Evolutionary conservation across 2,329 filamentous ascomycete species (phyloP).

Genomic region (Incumbomyces delicatus): DNA sequence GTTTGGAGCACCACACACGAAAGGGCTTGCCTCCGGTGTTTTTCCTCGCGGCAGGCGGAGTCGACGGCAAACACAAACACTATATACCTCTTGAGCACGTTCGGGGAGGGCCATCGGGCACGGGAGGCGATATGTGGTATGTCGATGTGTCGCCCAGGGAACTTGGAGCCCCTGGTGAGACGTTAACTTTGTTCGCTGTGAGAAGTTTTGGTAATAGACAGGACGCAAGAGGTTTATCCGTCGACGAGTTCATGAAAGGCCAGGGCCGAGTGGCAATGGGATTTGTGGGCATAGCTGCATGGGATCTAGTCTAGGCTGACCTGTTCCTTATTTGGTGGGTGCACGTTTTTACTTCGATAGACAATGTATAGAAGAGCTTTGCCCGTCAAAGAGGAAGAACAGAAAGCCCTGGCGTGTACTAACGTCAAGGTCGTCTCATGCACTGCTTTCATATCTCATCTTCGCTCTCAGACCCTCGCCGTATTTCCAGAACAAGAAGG

Average conservation of each 20-base stretch:
- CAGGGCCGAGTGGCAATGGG: constrained; percentile 39
- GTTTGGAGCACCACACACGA: constrained; percentile 53
- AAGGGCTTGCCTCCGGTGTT: constrained; percentile 58
- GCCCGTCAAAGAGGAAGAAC: no score
- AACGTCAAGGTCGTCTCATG: not conserved
- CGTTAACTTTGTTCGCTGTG: constrained; percentile 55
- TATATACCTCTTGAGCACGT: constrained; percentile 55
- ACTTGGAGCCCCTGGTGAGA: constrained; percentile 60
- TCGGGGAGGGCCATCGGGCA: constrained; percentile 32
- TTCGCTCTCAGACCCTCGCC: constrained; percentile 26
- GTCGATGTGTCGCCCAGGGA: constrained; percentile 57
- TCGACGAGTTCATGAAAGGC: constrained; percentile 38
- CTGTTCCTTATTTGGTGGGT: no score
- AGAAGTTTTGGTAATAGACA: constrained; percentile 40
- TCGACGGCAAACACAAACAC: constrained; percentile 58
- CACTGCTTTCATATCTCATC: constrained; percentile 21
- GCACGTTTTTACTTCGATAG: not conserved
- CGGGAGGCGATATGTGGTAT: constrained; percentile 75
- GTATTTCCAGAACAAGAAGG: constrained; percentile 27
- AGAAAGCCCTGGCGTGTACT: no score
- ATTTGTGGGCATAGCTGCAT: constrained; percentile 44
- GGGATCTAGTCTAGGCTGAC: constrained; percentile 37
- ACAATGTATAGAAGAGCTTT: not conserved
- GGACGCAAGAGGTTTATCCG: constrained; percentile 45
- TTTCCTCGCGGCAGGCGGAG: constrained; percentile 56